Evolutionary conservation across 305 asterid genomes (phyloP), one percentile per base, ranked within the genome.

Genomic region (Stenogyne calaminthoides): DNA sequence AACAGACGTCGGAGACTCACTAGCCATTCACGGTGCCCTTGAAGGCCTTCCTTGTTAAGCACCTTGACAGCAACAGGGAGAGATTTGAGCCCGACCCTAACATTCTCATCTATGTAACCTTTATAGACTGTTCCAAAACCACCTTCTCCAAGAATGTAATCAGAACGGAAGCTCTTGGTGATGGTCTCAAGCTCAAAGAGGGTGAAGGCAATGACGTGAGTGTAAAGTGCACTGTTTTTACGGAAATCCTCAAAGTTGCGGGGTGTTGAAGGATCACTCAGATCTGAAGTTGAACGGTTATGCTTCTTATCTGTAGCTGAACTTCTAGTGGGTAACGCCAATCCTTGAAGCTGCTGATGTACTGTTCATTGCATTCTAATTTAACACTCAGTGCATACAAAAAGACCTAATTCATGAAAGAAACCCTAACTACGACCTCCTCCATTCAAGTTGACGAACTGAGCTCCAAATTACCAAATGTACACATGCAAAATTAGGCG

Each of bases 21-120:
- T 55, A 95, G 98, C 99, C 98, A 92, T 80, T 95, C 98, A 8
- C 97, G 92, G 85, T 95, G 99, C 12, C 98, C 98, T 78, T 92
- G 98, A 76, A 92, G 98, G 55, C 99, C 99, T 85, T 90, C 99
- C 84, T 95, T 95, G 77, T 95, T 95, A 49, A 95, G 96, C 44
- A 95, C 99, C 84, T 92, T 95, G 49, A 95, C 99, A 34, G 99
- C 99, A 75, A 95, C 98, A 2, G 99, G 96, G 7, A 92, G 89
- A 9, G 97, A 92, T 76, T 90, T 95, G 78, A 94, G 97, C 18
- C 98, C 98, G 18, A 91, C 98, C 76, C 97, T 81, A 22, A 94
- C 97, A 82, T 91, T 94, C 86, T 92, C 99, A 76, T 95, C 99
- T 63, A 95, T 92, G 83, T 95, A 95, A 44, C 99, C 99, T 79